Percentiles rank a stretch among this genome's conserved stretches.
These are phyloP conservation scores for Aspergillus saccharolyticus DNA, from an alignment of 495 filamentous ascomycete species.

Conservation along the genomic window DNA sequence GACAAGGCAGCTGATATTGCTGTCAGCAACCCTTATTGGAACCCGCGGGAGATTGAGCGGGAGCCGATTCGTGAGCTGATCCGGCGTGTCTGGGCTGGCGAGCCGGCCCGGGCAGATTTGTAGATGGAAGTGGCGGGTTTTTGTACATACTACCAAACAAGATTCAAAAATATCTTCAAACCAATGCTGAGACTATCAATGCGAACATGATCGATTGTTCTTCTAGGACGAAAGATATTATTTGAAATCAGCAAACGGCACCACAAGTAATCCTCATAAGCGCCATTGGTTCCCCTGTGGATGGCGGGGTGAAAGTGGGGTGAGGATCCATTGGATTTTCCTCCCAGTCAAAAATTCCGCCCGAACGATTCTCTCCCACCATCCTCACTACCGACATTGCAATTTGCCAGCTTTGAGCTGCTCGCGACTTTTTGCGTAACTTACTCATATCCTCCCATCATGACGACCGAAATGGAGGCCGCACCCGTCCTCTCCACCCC, in stretches of 20 bases:
- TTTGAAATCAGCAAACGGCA: neutral
- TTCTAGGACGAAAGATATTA: neutral
- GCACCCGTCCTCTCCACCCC: slow-evolving; percentile 86
- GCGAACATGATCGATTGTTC: neutral
- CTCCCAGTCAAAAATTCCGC: slow-evolving; percentile 18
- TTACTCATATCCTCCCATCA: slow-evolving; percentile 5
- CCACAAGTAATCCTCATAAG: slow-evolving; percentile 11
- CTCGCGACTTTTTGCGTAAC: slow-evolving; percentile 5
- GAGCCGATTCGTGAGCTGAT: slow-evolving; percentile 58
- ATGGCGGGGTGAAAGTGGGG: slow-evolving; percentile 39
- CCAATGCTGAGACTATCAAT: neutral
- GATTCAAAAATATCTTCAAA: too few relatives aligned
- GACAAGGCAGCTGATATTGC: slow-evolving; percentile 64
- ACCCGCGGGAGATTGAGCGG: slow-evolving; percentile 55
- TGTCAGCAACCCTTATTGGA: slow-evolving; percentile 59
- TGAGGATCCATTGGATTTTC: slow-evolving; percentile 18
- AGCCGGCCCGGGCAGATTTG: slow-evolving; percentile 55
- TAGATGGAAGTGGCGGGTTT: slow-evolving; percentile 23
- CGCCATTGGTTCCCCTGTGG: slow-evolving; percentile 24
- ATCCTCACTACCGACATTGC: neutral
- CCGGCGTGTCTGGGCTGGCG: slow-evolving; percentile 63
- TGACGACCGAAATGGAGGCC: slow-evolving; percentile 36
- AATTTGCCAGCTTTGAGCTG: neutral
- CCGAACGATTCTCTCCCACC: slow-evolving; percentile 1
- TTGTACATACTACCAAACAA: neutral